Evolutionary conservation across 2,329 filamentous ascomycete species (phyloP).

Genomic region (Pseudovirgaria hyperparasitica): DNA sequence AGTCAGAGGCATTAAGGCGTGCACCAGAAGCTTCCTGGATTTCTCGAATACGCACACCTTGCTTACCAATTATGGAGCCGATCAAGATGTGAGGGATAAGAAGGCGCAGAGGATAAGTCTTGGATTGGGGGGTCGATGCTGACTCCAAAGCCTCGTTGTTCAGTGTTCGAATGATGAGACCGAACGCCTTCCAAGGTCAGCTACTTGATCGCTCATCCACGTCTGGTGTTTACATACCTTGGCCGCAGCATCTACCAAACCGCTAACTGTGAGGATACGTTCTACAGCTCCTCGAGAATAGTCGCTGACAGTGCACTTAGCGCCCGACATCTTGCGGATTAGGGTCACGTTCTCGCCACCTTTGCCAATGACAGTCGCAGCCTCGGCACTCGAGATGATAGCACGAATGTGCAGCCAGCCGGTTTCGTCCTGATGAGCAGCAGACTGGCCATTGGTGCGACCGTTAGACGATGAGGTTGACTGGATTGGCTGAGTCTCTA

Average conservation of each 20-base stretch:
- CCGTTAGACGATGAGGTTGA: constrained; percentile 43
- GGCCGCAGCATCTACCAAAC: constrained; percentile 87
- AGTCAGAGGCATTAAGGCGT: constrained; percentile 89
- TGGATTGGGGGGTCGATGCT: constrained; percentile 83
- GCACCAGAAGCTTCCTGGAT: constrained; percentile 97
- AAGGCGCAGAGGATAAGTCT: constrained; percentile 91
- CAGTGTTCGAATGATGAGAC: constrained; percentile 91
- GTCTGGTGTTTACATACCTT: constrained; percentile 50
- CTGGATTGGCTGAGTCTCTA: constrained; percentile 46
- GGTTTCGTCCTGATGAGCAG: constrained; percentile 67
- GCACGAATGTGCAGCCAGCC: constrained; percentile 95
- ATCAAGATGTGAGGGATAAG: constrained; percentile 95
- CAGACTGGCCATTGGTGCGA: constrained; percentile 30
- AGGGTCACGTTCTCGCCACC: constrained; percentile 97
- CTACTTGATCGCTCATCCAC: constrained; percentile 13
- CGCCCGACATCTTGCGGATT: constrained; percentile 86
- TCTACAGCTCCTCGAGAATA: constrained; percentile 95
- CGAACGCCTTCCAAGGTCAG: constrained; percentile 58
- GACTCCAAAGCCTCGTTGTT: constrained; percentile 91
- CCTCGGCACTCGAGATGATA: constrained; percentile 93
- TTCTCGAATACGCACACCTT: constrained; percentile 87
- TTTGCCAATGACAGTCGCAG: constrained; percentile 96
- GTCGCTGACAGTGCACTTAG: constrained; percentile 97
- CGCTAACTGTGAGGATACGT: constrained; percentile 93
- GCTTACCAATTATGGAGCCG: constrained; percentile 97